Percentiles rank a stretch among this genome's conserved stretches.
phyloP scores from a whole-genome alignment of 73 alveolate genomes.

The Paramecium octaurelia region DNA sequence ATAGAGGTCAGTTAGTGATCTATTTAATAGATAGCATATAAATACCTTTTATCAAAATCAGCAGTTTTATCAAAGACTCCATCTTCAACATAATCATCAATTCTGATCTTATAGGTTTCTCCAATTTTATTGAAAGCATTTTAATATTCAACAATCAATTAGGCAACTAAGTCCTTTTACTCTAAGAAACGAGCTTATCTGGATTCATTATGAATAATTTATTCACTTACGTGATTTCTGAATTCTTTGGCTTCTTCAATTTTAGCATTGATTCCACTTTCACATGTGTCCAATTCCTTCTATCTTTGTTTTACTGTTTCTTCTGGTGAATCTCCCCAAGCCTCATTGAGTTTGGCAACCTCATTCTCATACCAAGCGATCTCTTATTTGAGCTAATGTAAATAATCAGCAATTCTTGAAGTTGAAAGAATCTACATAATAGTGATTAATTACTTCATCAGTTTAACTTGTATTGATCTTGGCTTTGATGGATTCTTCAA shows the following conservation, averaged over 20 bases:
- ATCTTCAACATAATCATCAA: not conserved
- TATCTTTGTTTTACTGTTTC: not conserved
- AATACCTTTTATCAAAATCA: constrained; percentile 11
- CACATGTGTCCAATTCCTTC: not conserved
- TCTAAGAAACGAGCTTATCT: not conserved
- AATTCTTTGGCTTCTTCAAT: not conserved
- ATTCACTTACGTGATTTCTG: not conserved
- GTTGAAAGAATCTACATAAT: not conserved
- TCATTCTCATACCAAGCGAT: not conserved
- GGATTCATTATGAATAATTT: not conserved
- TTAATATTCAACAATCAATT: constrained; percentile 1
- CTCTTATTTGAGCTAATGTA: not conserved
- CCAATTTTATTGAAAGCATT: not conserved
- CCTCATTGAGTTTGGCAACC: not conserved
- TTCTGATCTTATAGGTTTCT: not conserved
- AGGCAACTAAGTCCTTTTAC: not conserved
- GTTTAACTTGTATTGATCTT: not conserved
- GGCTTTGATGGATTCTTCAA: not conserved
- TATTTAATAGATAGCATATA: too few relatives aligned
- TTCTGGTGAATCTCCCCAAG: constrained; percentile 20
- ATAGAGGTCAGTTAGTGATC: not conserved
- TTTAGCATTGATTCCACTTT: not conserved
- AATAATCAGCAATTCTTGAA: not conserved
- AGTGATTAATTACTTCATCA: not conserved
- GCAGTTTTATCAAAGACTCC: not conserved